A percentile compares a stretch with the other conserved stretches of the same genome.
Evolutionary conservation across 2,329 filamentous ascomycete species (phyloP).

Genomic region (Knufia fluminis): DNA sequence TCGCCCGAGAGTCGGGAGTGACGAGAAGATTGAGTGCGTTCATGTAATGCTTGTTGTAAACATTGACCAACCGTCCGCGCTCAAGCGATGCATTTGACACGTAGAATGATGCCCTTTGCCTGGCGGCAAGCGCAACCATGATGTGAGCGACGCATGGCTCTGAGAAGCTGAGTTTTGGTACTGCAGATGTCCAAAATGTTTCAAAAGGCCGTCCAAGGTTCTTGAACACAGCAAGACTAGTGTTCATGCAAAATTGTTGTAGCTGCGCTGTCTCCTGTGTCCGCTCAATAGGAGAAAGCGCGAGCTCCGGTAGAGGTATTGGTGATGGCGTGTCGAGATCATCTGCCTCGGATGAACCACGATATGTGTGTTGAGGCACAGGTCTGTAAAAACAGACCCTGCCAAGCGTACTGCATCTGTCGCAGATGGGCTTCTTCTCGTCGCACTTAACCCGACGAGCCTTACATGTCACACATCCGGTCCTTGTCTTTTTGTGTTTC

Average conservation of each 20-base stretch:
- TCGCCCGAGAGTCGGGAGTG: background rate
- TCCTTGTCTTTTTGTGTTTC: constrained; percentile 15
- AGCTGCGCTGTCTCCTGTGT: constrained; percentile 5
- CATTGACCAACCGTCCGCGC: constrained; percentile 1
- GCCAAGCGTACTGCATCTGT: background rate
- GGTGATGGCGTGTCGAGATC: background rate
- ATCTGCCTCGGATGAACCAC: background rate
- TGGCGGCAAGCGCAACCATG: constrained; percentile 9
- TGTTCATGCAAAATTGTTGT: constrained; percentile 9
- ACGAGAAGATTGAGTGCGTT: constrained; percentile 3
- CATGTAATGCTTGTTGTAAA: constrained; percentile 7
- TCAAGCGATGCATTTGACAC: background rate
- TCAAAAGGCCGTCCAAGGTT: constrained; percentile 7
- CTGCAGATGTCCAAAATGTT: constrained; percentile 8
- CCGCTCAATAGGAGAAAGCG: constrained; percentile 5
- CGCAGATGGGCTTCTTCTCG: constrained; percentile 22
- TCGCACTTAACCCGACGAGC: constrained; percentile 27
- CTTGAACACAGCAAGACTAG: constrained; percentile 7
- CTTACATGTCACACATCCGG: constrained; percentile 21
- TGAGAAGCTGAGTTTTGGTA: constrained; percentile 7
- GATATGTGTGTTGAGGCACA: background rate
- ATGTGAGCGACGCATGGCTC: constrained; percentile 8
- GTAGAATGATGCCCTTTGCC: constrained; percentile 8
- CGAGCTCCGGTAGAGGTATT: constrained; percentile 4
- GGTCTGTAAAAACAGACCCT: constrained; percentile 5